A percentile compares a stretch with the other conserved stretches of the same genome.
These are phyloP conservation scores for Debaryomyces coudertii DNA, from an alignment of 1,139 yeast genomes.

Conservation along the genomic window DNA sequence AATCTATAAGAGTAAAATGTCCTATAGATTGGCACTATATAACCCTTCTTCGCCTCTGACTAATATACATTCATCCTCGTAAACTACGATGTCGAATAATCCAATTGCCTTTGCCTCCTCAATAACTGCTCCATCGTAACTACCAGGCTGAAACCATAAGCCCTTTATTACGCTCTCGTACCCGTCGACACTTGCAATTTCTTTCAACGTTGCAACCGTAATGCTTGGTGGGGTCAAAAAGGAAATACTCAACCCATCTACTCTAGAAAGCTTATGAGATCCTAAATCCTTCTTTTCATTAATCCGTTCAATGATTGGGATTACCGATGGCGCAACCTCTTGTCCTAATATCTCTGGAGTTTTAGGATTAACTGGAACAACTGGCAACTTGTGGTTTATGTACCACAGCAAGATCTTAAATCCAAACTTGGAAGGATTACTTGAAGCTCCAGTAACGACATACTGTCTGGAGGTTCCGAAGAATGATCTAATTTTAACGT, in stretches of 20 bases:
- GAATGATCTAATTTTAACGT: conserved; percentile 45
- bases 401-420: conserved; percentile 75
- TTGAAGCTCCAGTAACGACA: conserved; percentile 76
- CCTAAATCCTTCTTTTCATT: conserved; percentile 27
- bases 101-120: conserved; percentile 42
- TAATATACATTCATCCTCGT: conserved; percentile 69
- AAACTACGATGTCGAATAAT: conserved; percentile 49
- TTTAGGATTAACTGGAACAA: conserved; percentile 67
- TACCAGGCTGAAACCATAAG: conserved; percentile 85
- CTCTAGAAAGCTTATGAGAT: conserved; percentile 28
- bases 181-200: conserved; percentile 36
- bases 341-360: conserved; percentile 49
- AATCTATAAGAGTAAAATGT: not conserved
- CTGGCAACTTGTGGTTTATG: conserved; percentile 56
- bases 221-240: conserved; percentile 76
- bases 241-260: conserved; percentile 56
- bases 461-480: conserved; percentile 57
- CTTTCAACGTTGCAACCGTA: conserved; percentile 51
- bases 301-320: conserved; percentile 34
- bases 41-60: conserved; percentile 68
- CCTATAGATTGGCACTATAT: conserved; percentile 31
- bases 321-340: conserved; percentile 40
- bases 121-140: conserved; percentile 60
- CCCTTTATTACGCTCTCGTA: conserved; percentile 49
- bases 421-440: conserved; percentile 69